phyloP scores from a whole-genome alignment of 768 basidiomycete species.

The Tricholomella constricta region DNA sequence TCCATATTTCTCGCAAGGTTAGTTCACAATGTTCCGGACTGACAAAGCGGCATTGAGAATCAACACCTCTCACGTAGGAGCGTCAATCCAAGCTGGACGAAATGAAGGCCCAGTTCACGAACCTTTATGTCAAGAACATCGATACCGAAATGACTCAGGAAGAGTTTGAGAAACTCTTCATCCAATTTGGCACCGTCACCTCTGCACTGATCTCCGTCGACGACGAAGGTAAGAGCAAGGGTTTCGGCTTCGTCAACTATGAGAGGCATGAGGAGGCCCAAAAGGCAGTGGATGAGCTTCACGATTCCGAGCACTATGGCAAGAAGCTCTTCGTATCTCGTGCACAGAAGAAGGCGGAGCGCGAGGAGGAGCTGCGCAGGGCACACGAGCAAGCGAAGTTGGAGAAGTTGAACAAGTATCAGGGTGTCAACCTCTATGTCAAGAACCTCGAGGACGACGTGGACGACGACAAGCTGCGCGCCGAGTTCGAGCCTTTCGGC shows the following conservation, averaged over 20 bases:
- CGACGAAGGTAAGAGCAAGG: slow-evolving; percentile 90
- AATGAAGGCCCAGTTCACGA: slow-evolving; percentile 96
- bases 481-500: slow-evolving; percentile 96
- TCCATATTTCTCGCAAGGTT: slow-evolving; percentile 96
- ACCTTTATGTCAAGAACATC: slow-evolving; percentile 98
- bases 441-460: slow-evolving; percentile 99
- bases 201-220: slow-evolving; percentile 85
- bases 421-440: slow-evolving; percentile 99
- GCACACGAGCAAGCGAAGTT: slow-evolving; percentile 94
- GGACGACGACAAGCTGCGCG: slow-evolving; percentile 95
- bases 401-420: slow-evolving; percentile 98
- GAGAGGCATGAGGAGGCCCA: slow-evolving; percentile 91
- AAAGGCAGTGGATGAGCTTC: slow-evolving; percentile 83
- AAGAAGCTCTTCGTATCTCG: slow-evolving; percentile 93
- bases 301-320: slow-evolving; percentile 83
- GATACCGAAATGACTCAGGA: slow-evolving; percentile 81
- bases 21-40: slow-evolving; percentile 15
- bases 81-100: slow-evolving; percentile 98
- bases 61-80: slow-evolving; percentile 66
- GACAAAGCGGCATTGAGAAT: neutral
- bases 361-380: slow-evolving; percentile 92
- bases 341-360: slow-evolving; percentile 98
- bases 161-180: slow-evolving; percentile 84
- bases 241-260: slow-evolving; percentile 98
- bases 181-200: slow-evolving; percentile 76